Percentiles rank a stretch among this genome's conserved stretches.
These are phyloP conservation scores for Spergularia azorica DNA, from an alignment of 179 eudicot genomes.

Conservation along the genomic window DNA sequence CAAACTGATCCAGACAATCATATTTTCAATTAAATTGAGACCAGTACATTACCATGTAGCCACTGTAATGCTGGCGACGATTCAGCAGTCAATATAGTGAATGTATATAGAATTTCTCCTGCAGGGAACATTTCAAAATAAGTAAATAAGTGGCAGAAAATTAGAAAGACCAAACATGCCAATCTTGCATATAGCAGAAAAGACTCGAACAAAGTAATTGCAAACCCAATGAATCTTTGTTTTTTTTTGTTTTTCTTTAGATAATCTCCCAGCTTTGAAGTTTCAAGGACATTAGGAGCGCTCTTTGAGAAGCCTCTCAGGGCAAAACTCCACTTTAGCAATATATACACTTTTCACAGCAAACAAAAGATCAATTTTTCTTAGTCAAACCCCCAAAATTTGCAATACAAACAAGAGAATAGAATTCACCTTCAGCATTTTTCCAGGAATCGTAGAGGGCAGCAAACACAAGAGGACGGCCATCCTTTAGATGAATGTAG, in stretches of 20 bases:
- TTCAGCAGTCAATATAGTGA: slow-evolving; percentile 84
- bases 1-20: too few relatives aligned
- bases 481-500: slow-evolving; percentile 82
- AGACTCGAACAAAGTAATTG: too few relatives aligned
- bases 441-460: slow-evolving; percentile 96
- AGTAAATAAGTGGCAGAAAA: neutral
- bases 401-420: neutral
- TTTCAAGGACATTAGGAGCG: too few relatives aligned
- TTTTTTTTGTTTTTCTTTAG: too few relatives aligned
- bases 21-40: neutral
- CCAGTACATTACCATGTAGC: slow-evolving; percentile 74
- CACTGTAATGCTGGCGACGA: slow-evolving; percentile 75
- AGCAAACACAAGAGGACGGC: slow-evolving; percentile 84
- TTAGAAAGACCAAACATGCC: too few relatives aligned
- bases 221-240: too few relatives aligned
- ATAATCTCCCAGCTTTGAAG: too few relatives aligned
- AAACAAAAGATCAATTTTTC: too few relatives aligned
- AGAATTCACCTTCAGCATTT: slow-evolving; percentile 72
- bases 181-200: too few relatives aligned
- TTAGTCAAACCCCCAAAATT: neutral
- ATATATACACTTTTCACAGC: too few relatives aligned
- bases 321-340: too few relatives aligned
- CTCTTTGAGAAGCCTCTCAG: too few relatives aligned
- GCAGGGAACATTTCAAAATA: slow-evolving; percentile 25
- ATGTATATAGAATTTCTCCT: slow-evolving; percentile 78